Base-by-base conservation (phyloP, 768 basidiomycete genomes). In the Lyophyllum decastes region DNA sequence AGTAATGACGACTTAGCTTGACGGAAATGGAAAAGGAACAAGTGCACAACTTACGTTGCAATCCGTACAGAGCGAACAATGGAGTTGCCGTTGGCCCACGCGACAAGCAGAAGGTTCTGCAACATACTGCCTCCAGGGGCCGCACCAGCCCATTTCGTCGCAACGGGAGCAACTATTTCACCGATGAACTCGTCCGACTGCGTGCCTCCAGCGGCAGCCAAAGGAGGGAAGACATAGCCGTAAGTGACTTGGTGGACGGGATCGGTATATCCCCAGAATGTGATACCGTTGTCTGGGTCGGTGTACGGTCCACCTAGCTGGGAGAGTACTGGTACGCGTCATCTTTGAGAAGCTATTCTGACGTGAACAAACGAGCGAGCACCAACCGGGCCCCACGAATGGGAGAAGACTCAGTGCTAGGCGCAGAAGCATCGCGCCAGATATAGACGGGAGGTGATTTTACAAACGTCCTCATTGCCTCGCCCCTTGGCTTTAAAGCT, bases 101-200 rank as follows among this genome's bases (percentile, higher is more conserved):
- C 84, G 22, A 85, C 80, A 44, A 88, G 67, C 25, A 88, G 73
- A 26, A 86, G 73, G 65, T 79, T 80, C 62, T 79, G 70, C 43
- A 82, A 61, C 85, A 87, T 86, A 26, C 77, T 73, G 9, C 82
- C 83, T 14, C 76, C 80, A 5, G 85, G 78, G 7, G 82, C 70
- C 24, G 80, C 68, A 51, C 86, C 86, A n/a, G 77, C 77, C 85
- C 85, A 88, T 72, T 76, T 65, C 24, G 76, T 76, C 7, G 65
- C 75, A 41, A 83, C 70, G 12, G 86, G 85, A 6, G 83, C 80
- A 21, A 85, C 78, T 48, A 87, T 81, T 68, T 85, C 82, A 48
- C 81, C 86, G 59, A 88, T 84, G 66, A 86, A 87, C 61, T 88
- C 86, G 17, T 71, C 73, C 19, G 80, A 68, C 73, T 70, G 25